Evolutionary conservation across 129 eudicot species (phyloP), one percentile per base, ranked within the genome.

Genomic region (Saposhnikovia divaricata): DNA sequence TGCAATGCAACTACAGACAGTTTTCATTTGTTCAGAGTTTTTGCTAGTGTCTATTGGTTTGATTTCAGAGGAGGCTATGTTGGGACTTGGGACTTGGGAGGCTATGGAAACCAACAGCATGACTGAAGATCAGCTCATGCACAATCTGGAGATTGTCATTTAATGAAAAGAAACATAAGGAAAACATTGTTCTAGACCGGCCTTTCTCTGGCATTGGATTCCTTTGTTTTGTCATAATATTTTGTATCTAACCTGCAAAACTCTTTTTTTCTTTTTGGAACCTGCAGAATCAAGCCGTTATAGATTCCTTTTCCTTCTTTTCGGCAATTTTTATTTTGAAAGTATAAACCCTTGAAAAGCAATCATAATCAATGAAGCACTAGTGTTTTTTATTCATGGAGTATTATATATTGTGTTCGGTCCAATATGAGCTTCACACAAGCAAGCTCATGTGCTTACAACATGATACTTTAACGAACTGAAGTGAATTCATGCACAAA

Each of bases 1-100:
- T 40, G 89, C 91, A 0, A 92, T 89, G 38, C 83, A 82, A 42
- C 86, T 89, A 84, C 92, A 86, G 28, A 95, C 76, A 4, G 83
- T 43, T 68, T 83, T 82, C 97, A 95, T 87, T 42, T 91, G 79
- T 70, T 92, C 97, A 0, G 98, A 91, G 82, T 81, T 90, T 78
- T 89, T 91, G 0, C 89, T 85, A 0, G 96, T 90, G 89, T 91
- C 97, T 0, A 91, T 86, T 27, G 97, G 85, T 42, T 85, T 86
- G 6, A 38, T 42, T 5, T 86, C 89, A 27, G 85, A 78, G 21
- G 89, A 73, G 18, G 78, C 82, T 14, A 46, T 46, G 50, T 46
- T 46, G 13, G 9, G n/a, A n/a, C n/a, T n/a, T 10, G 50, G 10
- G 50, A n/a, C n/a, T n/a, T n/a, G n/a, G n/a, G n/a, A n/a, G n/a